Evolutionary conservation across 2,329 filamentous ascomycete species (phyloP).

Genomic region (Alternaria sp.): DNA sequence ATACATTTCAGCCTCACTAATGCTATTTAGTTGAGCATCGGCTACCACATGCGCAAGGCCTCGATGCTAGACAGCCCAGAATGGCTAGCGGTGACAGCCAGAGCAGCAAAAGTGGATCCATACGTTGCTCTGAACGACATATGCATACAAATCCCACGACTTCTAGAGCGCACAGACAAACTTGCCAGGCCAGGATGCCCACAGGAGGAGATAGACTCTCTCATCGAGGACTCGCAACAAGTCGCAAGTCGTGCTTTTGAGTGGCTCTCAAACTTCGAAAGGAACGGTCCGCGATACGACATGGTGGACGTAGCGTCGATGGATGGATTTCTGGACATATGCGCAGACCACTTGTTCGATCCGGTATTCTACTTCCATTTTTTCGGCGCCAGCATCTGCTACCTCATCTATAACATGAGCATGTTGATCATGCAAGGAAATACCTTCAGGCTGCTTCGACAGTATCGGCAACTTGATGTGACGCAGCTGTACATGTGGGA

Average conservation of each 20-base stretch:
- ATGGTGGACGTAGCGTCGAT: conserved; percentile 36
- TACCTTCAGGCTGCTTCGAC: conserved; percentile 42
- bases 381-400: conserved; percentile 46
- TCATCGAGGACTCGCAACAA: conserved; percentile 40
- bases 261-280: conserved; percentile 46
- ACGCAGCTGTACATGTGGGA: conserved; percentile 47
- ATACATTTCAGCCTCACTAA: conserved; percentile 17
- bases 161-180: conserved; percentile 48
- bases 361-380: conserved; percentile 45
- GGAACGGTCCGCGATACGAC: conserved; percentile 42
- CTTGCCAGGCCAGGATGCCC: conserved; percentile 14
- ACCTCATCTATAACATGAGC: conserved; percentile 50
- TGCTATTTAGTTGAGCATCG: conserved; percentile 41
- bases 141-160: conserved; percentile 45
- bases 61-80: conserved; percentile 46
- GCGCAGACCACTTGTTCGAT: conserved; percentile 39
- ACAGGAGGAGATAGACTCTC: conserved; percentile 30
- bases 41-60: conserved; percentile 48
- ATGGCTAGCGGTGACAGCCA: conserved; percentile 45
- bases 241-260: conserved; percentile 39
- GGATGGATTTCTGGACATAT: conserved; percentile 40
- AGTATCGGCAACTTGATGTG: conserved; percentile 37
- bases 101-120: conserved; percentile 43
- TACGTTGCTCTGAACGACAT: conserved; percentile 48
- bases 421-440: conserved; percentile 50